phyloP scores from a whole-genome alignment of 352 stramenopile genomes.

The Blastocystis sp. region DNA sequence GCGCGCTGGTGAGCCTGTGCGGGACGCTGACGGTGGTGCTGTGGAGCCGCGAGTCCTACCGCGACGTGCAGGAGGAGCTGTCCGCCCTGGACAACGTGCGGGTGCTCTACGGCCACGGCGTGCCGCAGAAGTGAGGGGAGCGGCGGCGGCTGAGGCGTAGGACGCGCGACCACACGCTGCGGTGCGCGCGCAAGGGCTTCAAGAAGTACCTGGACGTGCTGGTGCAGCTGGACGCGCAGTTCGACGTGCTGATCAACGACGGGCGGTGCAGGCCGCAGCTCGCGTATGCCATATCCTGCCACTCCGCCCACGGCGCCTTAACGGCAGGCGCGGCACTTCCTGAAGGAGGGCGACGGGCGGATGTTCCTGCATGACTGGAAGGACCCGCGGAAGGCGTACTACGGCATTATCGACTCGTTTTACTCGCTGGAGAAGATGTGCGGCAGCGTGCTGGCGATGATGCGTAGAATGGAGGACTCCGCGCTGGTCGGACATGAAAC shows the following conservation, averaged over 20 bases:
- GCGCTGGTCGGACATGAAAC: background rate
- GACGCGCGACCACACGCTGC: background rate
- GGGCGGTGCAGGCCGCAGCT: constrained; percentile 48
- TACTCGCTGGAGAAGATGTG: background rate
- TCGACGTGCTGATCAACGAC: constrained; percentile 63
- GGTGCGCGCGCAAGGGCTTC: background rate
- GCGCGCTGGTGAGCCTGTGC: background rate
- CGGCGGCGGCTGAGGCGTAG: background rate
- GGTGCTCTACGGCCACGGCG: background rate
- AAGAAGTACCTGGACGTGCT: background rate
- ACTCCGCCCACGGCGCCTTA: background rate
- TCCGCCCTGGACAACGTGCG: background rate
- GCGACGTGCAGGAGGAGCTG: background rate
- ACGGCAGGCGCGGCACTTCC: background rate
- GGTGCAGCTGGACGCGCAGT: background rate
- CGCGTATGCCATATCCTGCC: constrained; percentile 8
- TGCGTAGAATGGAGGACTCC: background rate
- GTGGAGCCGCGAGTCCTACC: background rate
- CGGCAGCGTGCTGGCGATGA: background rate
- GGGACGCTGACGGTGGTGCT: constrained; percentile 35
- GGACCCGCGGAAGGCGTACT: background rate
- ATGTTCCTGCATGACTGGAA: background rate
- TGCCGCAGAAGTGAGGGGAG: background rate
- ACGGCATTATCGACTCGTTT: background rate
- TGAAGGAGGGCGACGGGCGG: background rate